Conservation (phyloP, 495 filamentous ascomycete species). For the Aspergillus taichungensis region DNA sequence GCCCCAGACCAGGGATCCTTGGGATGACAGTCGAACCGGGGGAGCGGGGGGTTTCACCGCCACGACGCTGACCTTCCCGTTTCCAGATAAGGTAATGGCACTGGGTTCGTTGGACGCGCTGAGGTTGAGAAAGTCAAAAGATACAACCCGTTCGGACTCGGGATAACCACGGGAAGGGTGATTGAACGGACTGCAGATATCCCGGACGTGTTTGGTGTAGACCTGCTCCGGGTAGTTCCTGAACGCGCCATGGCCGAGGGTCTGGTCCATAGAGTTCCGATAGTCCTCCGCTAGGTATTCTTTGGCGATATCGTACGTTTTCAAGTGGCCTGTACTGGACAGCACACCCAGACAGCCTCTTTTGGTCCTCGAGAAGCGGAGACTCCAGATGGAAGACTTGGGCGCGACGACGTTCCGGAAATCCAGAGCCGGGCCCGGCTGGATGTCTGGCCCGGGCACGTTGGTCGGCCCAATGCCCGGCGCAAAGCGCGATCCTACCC, state of each 20-base stretch:
- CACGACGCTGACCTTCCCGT: conserved; percentile 56
- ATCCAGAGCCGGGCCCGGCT: conserved; percentile 50
- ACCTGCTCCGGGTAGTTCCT: conserved; percentile 34
- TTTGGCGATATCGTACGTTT: conserved; percentile 59
- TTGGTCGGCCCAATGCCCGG: conserved; percentile 30
- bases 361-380: conserved; percentile 70
- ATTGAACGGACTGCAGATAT: conserved; percentile 37
- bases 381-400: conserved; percentile 57
- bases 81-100: conserved; percentile 58
- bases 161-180: conserved; percentile 33
- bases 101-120: conserved; percentile 53
- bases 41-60: conserved; percentile 51
- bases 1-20: conserved; percentile 31
- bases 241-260: conserved; percentile 33
- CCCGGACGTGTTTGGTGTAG: conserved; percentile 41
- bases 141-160: conserved; percentile 60
- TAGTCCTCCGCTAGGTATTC: conserved; percentile 42
- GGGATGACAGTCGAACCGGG: conserved; percentile 38
- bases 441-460: conserved; percentile 20
- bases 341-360: conserved; percentile 67
- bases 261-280: conserved; percentile 32
- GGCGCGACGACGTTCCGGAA: conserved; percentile 56
- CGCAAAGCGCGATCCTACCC: conserved; percentile 48
- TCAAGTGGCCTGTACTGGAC: conserved; percentile 70
- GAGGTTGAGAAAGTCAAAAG: conserved; percentile 76